Percentiles rank a stretch among this genome's conserved stretches.
phyloP scores from a whole-genome alignment of 1,284 basidiomycete species.

The Trametes hirsuta region DNA sequence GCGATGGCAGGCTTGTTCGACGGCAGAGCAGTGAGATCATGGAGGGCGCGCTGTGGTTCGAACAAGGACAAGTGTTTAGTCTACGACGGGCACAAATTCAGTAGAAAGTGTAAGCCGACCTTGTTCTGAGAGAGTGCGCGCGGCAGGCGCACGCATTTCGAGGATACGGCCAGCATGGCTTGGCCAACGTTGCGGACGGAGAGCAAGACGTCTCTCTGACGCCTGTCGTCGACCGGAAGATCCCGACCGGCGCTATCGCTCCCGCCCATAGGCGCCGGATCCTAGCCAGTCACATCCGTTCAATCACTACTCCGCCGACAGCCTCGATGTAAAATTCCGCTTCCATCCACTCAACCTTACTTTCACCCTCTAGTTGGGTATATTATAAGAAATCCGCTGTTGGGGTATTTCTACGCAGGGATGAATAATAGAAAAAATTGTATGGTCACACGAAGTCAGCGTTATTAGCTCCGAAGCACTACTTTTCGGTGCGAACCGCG shows the following conservation, averaged over 20 bases:
- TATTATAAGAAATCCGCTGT: no score
- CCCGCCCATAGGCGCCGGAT: neutral
- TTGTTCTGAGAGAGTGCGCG: slow-evolving; percentile 39
- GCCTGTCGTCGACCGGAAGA: slow-evolving; percentile 22
- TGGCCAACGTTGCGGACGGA: slow-evolving; percentile 29
- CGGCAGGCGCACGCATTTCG: slow-evolving; percentile 52
- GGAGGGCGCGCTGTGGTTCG: slow-evolving; percentile 62
- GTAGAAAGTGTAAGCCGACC: slow-evolving; percentile 4
- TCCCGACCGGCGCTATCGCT: slow-evolving; percentile 18
- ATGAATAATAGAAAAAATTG: no score
- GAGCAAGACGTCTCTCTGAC: slow-evolving; percentile 28
- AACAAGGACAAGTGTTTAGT: neutral
- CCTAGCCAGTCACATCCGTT: slow-evolving; percentile 10
- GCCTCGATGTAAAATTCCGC: no score
- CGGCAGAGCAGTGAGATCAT: slow-evolving; percentile 69
- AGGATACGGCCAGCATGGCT: slow-evolving; percentile 29
- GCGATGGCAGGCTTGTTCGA: slow-evolving; percentile 69
- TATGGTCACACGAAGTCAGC: no score
- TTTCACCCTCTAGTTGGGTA: no score
- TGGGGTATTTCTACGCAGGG: no score
- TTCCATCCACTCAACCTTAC: no score
- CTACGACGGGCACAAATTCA: neutral
- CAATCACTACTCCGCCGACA: slow-evolving; percentile 1
- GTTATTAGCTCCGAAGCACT: no score
- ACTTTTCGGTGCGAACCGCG: no score